Evolutionary conservation across 1,284 basidiomycete genomes (phyloP), one percentile per base, ranked within the genome.

Genomic region (Cystobasidiaceae sp.): DNA sequence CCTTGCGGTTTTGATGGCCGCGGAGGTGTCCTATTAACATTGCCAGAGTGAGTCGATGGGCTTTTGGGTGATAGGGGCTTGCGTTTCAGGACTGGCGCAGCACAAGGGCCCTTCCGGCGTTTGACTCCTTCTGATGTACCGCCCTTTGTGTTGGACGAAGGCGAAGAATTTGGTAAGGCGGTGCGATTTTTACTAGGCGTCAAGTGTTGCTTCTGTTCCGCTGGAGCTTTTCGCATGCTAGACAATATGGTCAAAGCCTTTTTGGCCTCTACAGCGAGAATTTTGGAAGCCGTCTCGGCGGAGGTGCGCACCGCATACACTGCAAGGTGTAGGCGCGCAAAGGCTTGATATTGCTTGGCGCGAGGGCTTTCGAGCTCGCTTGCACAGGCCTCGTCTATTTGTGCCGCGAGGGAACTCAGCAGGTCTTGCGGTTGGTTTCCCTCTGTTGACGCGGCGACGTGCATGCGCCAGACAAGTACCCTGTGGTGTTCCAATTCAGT

Each of bases 211-310:
- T 9, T 41, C 21, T 27, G 25, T n/a, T 6, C 15, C 6, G 17
- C 19, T 58, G 7, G 27, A 7, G 0, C 6, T 37, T 33, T 23
- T 33, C 13, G 34, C 45, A 2, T 3, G 23, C 15, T 2, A 28
- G 54, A n/a, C 8, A 72, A 39, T 46, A 69, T 33, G 4, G 28
- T n/a, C 4, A 72, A 63, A 13, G 73, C 81, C 79, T 64, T 46
- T 15, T 58, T 62, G 25, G 68, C 69, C 8, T 71, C 63, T 3
- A 19, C 41, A 19, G 57, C 37, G 30, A 73, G 45, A 6, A 34
- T 11, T 9, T 68, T 59, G 4, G 61, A 37, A 25, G 68, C n/a
- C n/a, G 21, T 25, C 9, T 15, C 28, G 23, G 25, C 54, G 9
- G 54, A 25, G 19, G 52, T 17, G 11, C 65, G 44, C 48, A 73